phyloP scores from a whole-genome alignment of 2,329 filamentous ascomycete genomes.

The Nannizziopsis barbatae region DNA sequence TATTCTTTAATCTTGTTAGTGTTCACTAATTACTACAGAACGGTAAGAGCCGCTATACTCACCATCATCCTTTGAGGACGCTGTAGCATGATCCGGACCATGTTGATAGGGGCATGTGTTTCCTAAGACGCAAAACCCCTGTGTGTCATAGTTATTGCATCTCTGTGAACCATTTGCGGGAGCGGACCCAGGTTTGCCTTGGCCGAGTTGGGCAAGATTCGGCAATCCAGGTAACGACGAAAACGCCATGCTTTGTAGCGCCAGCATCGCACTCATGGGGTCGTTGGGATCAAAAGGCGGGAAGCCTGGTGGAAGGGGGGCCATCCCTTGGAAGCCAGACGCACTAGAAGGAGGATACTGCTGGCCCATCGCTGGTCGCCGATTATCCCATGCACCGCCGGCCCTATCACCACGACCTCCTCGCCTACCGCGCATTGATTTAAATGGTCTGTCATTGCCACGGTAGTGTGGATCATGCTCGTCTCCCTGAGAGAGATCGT shows the following conservation, averaged over 20 bases:
- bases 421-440: conserved; percentile 32
- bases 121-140: conserved; percentile 48
- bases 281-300: conserved; percentile 45
- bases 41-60: conserved; percentile 9
- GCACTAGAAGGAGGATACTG: conserved; percentile 22
- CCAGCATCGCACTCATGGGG: conserved; percentile 44
- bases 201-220: conserved; percentile 18
- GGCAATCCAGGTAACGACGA: conserved; percentile 40
- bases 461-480: conserved; percentile 33
- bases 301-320: conserved; percentile 36
- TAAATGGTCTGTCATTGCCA: conserved; percentile 36
- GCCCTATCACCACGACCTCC: conserved; percentile 20
- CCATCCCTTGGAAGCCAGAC: conserved; percentile 30
- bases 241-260: conserved; percentile 44
- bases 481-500: conserved; percentile 40
- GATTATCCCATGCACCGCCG: conserved; percentile 31
- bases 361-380: conserved; percentile 28
- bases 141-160: conserved; percentile 48
- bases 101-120: conserved; percentile 49
- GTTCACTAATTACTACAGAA: not conserved
- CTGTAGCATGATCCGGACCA: conserved; percentile 36
- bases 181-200: conserved; percentile 22
- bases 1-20: conserved; percentile 34
- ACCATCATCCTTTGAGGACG: conserved; percentile 32
- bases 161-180: conserved; percentile 30